Evolutionary conservation across 345 rosid species (phyloP).

Genomic region (Isatis tinctoria): DNA sequence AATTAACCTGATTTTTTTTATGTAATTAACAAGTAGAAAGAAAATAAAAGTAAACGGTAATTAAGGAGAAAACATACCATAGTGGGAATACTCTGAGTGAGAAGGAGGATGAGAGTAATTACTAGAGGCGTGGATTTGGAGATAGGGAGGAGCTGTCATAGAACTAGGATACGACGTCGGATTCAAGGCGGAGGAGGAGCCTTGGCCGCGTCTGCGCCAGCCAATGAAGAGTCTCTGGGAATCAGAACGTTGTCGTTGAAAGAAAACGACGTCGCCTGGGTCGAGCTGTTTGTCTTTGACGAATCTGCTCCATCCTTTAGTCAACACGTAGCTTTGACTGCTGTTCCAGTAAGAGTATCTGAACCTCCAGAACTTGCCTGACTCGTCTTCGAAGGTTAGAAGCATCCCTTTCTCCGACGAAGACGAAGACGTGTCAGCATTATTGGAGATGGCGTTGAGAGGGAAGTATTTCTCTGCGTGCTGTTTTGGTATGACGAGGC

Average conservation of each 20-base stretch:
- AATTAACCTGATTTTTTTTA: not conserved
- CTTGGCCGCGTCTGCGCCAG: constrained; percentile 52
- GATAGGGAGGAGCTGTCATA: constrained; percentile 13
- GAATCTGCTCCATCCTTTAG: constrained; percentile 89
- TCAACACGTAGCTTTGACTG: constrained; percentile 85
- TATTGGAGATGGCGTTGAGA: constrained; percentile 31
- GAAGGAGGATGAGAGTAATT: constrained; percentile 24
- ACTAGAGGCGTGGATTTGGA: constrained; percentile 1
- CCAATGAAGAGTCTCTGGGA: constrained; percentile 60
- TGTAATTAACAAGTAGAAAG: not conserved
- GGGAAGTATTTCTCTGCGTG: constrained; percentile 89
- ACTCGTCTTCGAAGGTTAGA: constrained; percentile 79
- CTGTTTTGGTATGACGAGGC: constrained; percentile 82
- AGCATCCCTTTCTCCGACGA: constrained; percentile 38
- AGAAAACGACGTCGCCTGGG: constrained; percentile 71
- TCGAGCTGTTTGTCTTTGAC: constrained; percentile 84
- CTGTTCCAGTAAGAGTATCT: constrained; percentile 81
- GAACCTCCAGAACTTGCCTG: constrained; percentile 73
- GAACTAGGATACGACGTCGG: constrained; percentile 6
- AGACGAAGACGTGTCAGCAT: not conserved
- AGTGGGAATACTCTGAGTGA: constrained; percentile 24
- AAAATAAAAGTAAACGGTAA: not conserved
- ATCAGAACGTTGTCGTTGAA: constrained; percentile 51
- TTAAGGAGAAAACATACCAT: constrained; percentile 6
- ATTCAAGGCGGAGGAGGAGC: constrained; percentile 6